phyloP scores from a whole-genome alignment of 2,329 filamentous ascomycete genomes.

The Sarocladium strictum region DNA sequence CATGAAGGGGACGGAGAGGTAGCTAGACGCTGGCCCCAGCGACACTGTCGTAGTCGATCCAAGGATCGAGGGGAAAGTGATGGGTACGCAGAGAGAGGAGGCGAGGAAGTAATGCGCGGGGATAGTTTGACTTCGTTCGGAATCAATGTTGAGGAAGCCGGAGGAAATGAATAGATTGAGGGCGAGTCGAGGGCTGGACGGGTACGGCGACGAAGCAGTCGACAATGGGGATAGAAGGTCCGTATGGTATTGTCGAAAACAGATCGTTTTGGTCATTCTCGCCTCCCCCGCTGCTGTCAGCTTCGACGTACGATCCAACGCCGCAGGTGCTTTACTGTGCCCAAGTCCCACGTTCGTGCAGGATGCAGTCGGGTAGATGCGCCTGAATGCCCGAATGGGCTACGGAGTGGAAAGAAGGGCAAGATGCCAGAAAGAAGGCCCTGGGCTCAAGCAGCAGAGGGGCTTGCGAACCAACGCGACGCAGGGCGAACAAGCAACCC shows the following conservation, averaged over 20 bases:
- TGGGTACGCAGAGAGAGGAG: too few species aligned
- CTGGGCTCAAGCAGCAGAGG: not conserved
- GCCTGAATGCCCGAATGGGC: not conserved
- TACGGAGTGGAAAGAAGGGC: not conserved
- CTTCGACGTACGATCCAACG: not conserved
- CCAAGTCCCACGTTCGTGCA: not conserved
- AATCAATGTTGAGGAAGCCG: not conserved
- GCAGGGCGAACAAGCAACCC: not conserved
- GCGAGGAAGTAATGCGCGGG: too few species aligned
- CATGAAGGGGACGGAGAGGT: not conserved
- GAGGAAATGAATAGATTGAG: not conserved
- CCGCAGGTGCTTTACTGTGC: not conserved
- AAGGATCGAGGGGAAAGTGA: not conserved
- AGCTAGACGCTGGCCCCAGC: not conserved
- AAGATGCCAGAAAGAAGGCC: not conserved
- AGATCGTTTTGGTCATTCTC: not conserved
- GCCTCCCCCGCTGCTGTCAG: not conserved
- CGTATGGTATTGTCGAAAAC: not conserved
- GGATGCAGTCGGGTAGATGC: not conserved
- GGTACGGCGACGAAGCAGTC: too few species aligned
- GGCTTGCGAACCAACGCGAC: conserved; percentile 4
- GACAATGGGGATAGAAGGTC: too few species aligned
- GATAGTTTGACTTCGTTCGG: too few species aligned
- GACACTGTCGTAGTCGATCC: not conserved
- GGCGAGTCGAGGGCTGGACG: not conserved